phyloP scores from a whole-genome alignment of 1,284 basidiomycete species.

The Hypsizygus ulmarius region DNA sequence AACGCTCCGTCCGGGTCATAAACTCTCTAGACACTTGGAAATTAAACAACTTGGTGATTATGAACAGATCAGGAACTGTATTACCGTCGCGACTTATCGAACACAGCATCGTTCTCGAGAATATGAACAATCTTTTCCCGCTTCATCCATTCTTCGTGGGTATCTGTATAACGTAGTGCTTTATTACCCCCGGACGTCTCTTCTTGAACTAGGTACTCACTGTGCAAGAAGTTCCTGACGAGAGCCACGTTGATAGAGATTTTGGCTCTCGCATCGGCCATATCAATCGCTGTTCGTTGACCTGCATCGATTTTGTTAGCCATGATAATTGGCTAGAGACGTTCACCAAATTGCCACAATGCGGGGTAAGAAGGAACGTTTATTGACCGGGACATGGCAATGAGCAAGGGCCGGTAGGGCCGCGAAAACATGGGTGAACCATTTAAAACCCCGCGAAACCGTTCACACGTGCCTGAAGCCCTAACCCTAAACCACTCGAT shows the following conservation, averaged over 20 bases:
- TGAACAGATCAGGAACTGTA: constrained; percentile 5
- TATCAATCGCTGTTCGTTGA: constrained; percentile 49
- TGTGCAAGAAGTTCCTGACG: constrained; percentile 47
- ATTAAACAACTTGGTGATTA: neutral
- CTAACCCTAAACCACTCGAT: no score
- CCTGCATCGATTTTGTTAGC: constrained; percentile 32
- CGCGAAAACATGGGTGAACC: no score
- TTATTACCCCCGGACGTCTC: neutral
- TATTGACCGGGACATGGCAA: no score
- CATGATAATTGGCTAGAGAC: constrained; percentile 1
- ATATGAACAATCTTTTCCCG: constrained; percentile 47
- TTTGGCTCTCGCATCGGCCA: constrained; percentile 42
- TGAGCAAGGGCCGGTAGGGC: no score
- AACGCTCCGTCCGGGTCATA: constrained; percentile 49
- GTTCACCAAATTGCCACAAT: no score
- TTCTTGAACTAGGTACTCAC: constrained; percentile 31
- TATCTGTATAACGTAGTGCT: constrained; percentile 36
- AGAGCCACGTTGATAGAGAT: constrained; percentile 40
- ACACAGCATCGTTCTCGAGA: constrained; percentile 55
- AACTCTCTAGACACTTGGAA: constrained; percentile 40
- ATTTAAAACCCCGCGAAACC: no score
- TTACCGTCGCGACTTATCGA: constrained; percentile 62
- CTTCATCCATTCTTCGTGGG: constrained; percentile 44
- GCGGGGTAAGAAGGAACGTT: no score
- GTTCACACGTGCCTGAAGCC: no score